A percentile compares a stretch with the other conserved stretches of the same genome.
phyloP scores from a whole-genome alignment of 225 moss, liverwort and hornwort genomes.

The Asterella californica region DNA sequence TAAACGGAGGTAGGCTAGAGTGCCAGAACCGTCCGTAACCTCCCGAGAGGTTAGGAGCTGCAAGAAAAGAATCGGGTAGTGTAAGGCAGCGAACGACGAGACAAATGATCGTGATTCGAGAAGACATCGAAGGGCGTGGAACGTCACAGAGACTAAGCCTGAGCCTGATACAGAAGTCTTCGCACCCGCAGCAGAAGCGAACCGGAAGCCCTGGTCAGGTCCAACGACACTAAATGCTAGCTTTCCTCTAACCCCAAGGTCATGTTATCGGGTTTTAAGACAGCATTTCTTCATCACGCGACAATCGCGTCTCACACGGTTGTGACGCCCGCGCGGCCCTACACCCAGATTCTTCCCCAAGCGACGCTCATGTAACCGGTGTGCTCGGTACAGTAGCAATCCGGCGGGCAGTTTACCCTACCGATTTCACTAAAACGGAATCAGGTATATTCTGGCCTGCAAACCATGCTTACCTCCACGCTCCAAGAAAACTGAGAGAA shows the following conservation, averaged over 20 bases:
- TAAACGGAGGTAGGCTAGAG: neutral
- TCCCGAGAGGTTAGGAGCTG: neutral
- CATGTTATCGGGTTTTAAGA: neutral
- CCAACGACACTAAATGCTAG: neutral
- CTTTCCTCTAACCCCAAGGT: neutral
- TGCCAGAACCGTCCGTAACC: neutral
- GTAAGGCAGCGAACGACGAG: neutral
- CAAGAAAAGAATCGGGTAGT: neutral
- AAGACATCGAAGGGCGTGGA: conserved; percentile 8
- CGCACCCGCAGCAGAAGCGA: conserved; percentile 4
- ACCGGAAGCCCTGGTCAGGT: neutral
- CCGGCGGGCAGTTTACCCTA: neutral
- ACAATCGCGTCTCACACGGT: neutral
- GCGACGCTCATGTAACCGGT: neutral
- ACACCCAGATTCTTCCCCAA: neutral
- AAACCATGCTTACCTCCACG: neutral
- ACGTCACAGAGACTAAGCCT: neutral
- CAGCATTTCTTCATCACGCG: conserved; percentile 3
- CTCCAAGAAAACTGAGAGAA: conserved; percentile 8
- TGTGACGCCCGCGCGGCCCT: conserved; percentile 1
- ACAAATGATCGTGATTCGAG: conserved; percentile 8
- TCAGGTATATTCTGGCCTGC: conserved; percentile 8
- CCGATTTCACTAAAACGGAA: neutral
- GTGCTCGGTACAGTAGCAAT: neutral
- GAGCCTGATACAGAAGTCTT: neutral